Evolutionary conservation across 129 eudicot species (phyloP), one percentile per base, ranked within the genome.

Genomic region (Artemisia argyi): DNA sequence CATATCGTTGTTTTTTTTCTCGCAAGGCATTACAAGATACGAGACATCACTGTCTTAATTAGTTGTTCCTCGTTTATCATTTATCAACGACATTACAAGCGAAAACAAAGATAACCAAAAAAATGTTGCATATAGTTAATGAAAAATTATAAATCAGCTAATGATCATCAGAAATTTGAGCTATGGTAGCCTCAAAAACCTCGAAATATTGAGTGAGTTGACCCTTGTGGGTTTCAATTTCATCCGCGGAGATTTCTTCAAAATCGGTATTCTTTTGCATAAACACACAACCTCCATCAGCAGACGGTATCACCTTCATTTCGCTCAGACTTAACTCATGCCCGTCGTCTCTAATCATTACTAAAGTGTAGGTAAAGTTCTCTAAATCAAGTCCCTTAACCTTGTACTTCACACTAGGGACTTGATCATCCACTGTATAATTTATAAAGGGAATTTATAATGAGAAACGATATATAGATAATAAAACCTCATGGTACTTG

Each of bases 351-450:
- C 46, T 7, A 9, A 66, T 66, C 35, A 47, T 47, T 24, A 55
- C 71, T 30, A 66, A 11, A 20, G 1, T 47, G 11, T 47, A 66
- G 35, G 56, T 18, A 16, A 66, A 66, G 35, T 47, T 66, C 17
- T 66, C 71, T 47, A 47, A 66, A 66, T 66, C 55, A 11, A 66
- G 52, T 19, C 9, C 39, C 24, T 66, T 66, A 19, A 66, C 12
- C 42, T 66, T 66, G 57, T 66, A 66, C 56, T 66, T 66, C 71
- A 66, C 42, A 47, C 71, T 66, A 8, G 71, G 71, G 15, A 66
- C 18, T 18, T 17, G 28, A 13, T 47, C 71, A 66, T 66, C 71
- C 71, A 17, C 71, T 66, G 17, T 10, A 42, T 42, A 35, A 15
- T 15, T 18, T 11, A 17, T 2, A 42, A 65, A 42, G 12, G 17